phyloP scores from a whole-genome alignment of 140 eudicot species.

The Anethum foeniculum region DNA sequence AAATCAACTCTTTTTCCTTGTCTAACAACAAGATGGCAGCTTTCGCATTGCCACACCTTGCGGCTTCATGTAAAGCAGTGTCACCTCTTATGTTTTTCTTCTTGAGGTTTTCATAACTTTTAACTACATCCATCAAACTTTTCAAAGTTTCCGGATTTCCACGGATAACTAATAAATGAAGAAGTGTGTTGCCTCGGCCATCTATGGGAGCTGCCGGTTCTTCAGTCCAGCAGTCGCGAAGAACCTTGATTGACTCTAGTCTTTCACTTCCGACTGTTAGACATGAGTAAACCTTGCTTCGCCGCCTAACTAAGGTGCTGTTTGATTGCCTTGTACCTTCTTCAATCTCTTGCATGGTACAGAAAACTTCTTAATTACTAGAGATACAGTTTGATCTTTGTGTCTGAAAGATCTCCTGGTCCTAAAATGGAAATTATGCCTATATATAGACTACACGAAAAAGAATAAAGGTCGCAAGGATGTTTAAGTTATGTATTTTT shows the following conservation, averaged over 20 bases:
- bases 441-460: background rate
- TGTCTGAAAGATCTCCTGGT: background rate
- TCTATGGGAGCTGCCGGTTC: conserved; percentile 3
- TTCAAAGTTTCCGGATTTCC: background rate
- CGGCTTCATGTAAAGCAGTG: conserved; percentile 14
- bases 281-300: conserved; percentile 1
- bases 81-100: conserved; percentile 4
- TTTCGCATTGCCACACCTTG: background rate
- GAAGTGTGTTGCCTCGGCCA: conserved; percentile 12
- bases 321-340: background rate
- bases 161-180: conserved; percentile 9
- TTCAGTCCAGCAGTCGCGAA: conserved; percentile 10
- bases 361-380: background rate
- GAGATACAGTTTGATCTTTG: background rate
- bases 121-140: background rate
- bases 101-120: background rate
- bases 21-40: background rate
- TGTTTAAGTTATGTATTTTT: background rate
- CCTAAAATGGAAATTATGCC: background rate
- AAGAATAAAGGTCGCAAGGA: background rate
- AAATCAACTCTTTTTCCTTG: background rate
- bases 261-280: background rate
- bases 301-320: background rate
- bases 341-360: conserved; percentile 2
- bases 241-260: background rate